Evolutionary conservation across 2,329 filamentous ascomycete genomes (phyloP), one percentile per base, ranked within the genome.

Genomic region (Xylaria sp.): DNA sequence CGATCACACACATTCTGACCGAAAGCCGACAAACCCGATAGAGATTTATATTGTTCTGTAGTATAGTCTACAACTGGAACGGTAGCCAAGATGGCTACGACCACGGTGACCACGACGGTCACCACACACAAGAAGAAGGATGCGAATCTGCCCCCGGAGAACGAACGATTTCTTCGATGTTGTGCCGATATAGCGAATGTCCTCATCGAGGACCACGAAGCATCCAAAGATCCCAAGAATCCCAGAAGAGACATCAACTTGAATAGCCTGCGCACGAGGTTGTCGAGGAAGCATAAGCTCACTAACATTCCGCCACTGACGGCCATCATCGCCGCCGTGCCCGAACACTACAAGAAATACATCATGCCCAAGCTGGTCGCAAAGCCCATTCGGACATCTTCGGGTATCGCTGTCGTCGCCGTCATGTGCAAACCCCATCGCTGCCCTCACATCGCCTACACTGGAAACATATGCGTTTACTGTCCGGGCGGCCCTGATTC

Each of bases 331-430:
- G 94, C 96, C 64, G 96, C 96, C 10, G 95, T 99, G 44, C 97
- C 97, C n/a, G 96, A 99, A 80, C 94, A 98, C 80, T 98, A 98
- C 84, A 99, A 98, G 86, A 99, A 98, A 84, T 98, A 98, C 78
- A 98, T 99, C 70, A 83, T 98, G 71, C 96, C 94, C 23, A 97
- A 97, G 82, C 85, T 99, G 71, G 94, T 99, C 75, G 96, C 97
- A 31, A 99, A 99, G 82, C 96, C 96, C 1, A 98, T 99, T 69
- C 88, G 94, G 76, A 98, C 95, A 18, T 97, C 95, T 0, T 98
- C 94, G 62, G 96, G 96, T 67, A 99, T 99, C 76, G 96, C 96
- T 1, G 96, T 99, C 9, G 96, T 99, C 56, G 96, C 97, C 52
- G 97, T 99, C 74, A 99, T 99, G 96, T 98, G 96, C 87, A 99